Evolutionary conservation across 2,329 filamentous ascomycete species (phyloP).

Genomic region (Aspergillus novoparasiticus): DNA sequence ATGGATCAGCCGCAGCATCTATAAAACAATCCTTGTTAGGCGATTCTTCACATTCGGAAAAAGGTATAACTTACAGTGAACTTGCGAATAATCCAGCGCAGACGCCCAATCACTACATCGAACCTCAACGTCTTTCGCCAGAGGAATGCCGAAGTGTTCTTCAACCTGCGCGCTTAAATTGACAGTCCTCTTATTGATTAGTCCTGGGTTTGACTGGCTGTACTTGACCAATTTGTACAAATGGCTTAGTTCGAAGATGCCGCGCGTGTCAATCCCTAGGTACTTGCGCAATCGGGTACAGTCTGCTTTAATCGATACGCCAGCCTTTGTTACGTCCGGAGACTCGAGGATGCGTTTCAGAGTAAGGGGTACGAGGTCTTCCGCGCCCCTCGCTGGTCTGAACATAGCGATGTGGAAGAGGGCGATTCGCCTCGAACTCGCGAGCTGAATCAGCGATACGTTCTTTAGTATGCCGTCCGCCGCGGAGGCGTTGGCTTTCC

Average conservation of each 20-base stretch:
- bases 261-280: constrained; percentile 65
- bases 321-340: constrained; percentile 69
- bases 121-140: constrained; percentile 72
- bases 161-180: constrained; percentile 70
- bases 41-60: constrained; percentile 22
- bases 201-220: constrained; percentile 53
- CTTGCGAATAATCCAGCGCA: constrained; percentile 64
- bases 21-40: constrained; percentile 25
- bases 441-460: constrained; percentile 81
- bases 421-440: constrained; percentile 73
- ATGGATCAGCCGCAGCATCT: constrained; percentile 83
- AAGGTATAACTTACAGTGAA: constrained; percentile 61
- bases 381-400: constrained; percentile 40
- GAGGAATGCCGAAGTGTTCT: constrained; percentile 70
- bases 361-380: constrained; percentile 68
- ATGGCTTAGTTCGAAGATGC: constrained; percentile 80
- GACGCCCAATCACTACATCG: constrained; percentile 75
- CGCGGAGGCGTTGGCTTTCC: constrained; percentile 60
- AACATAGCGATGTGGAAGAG: constrained; percentile 79
- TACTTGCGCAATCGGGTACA: constrained; percentile 68
- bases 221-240: constrained; percentile 77
- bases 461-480: constrained; percentile 62
- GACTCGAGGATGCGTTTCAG: constrained; percentile 74
- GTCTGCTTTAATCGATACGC: constrained; percentile 74
- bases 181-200: constrained; percentile 69